A percentile compares a stretch with the other conserved stretches of the same genome.
Conservation (phyloP, 2,329 filamentous ascomycete species). For the Ploettnerulaceae sp. region DNA sequence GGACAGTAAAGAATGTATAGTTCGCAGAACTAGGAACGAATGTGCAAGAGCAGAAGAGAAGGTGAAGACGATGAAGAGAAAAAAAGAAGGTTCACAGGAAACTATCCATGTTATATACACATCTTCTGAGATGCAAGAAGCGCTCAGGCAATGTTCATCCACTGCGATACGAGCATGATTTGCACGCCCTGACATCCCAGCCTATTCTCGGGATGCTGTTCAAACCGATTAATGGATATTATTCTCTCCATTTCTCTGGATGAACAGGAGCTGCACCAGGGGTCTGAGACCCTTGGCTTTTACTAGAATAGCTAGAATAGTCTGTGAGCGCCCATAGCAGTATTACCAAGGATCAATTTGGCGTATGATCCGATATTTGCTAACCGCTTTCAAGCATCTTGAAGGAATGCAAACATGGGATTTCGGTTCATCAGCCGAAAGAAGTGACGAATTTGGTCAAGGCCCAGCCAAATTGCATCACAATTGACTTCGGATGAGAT, state of each 20-base stretch:
- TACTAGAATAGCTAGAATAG: background rate
- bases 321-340: background rate
- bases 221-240: slow-evolving; percentile 9
- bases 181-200: slow-evolving; percentile 10
- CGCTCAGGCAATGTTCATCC: background rate
- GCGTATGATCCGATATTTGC: slow-evolving; percentile 4
- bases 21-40: slow-evolving; percentile 32
- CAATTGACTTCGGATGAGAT: slow-evolving; percentile 8
- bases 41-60: slow-evolving; percentile 20
- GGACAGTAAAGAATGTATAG: slow-evolving; percentile 26
- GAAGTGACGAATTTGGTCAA: background rate
- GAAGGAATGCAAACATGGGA: background rate
- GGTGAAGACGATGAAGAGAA: slow-evolving; percentile 13
- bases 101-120: slow-evolving; percentile 14
- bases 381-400: slow-evolving; percentile 2
- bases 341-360: slow-evolving; percentile 4
- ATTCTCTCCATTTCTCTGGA: slow-evolving; percentile 8
- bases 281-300: slow-evolving; percentile 5
- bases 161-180: slow-evolving; percentile 5
- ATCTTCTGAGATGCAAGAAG: background rate
- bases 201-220: slow-evolving; percentile 7
- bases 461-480: slow-evolving; percentile 6
- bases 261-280: slow-evolving; percentile 9
- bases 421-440: slow-evolving; percentile 7
- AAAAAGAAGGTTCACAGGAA: slow-evolving; percentile 4